Conservation (phyloP, 768 basidiomycete genomes). For the Erythrobasidium yunnanense region DNA sequence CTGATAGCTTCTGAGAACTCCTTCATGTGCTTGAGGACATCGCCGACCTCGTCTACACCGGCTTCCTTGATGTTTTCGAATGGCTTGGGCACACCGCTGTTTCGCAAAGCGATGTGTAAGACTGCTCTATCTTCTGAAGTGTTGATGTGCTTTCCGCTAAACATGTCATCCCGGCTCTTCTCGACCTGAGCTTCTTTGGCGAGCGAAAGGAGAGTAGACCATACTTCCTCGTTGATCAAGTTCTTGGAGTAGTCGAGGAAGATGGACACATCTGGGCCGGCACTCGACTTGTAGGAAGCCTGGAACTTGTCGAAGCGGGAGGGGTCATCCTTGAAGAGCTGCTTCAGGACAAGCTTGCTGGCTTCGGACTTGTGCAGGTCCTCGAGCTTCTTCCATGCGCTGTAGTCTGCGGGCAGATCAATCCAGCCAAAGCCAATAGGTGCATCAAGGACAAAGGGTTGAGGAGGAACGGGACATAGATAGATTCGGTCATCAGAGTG, state of each 20-base stretch:
- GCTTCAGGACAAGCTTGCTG: conserved; percentile 68
- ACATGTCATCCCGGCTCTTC: conserved; percentile 79
- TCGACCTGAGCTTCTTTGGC: conserved; percentile 79
- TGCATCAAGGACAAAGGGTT: not conserved
- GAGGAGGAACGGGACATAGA: not conserved
- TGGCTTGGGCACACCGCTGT: conserved; percentile 43
- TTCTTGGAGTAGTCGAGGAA: conserved; percentile 97
- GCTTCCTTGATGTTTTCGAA: conserved; percentile 57
- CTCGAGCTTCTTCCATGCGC: conserved; percentile 84
- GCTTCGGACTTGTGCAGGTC: conserved; percentile 62
- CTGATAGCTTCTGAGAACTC: conserved; percentile 74
- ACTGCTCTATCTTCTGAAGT: conserved; percentile 96
- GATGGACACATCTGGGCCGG: conserved; percentile 59
- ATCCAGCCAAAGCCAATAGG: not conserved
- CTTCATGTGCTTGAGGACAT: conserved; percentile 81
- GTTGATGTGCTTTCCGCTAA: conserved; percentile 91
- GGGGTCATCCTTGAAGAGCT: conserved; percentile 83
- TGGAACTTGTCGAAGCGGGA: conserved; percentile 77
- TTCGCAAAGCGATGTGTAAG: conserved; percentile 81
- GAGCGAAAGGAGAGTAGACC: conserved; percentile 63
- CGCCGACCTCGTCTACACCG: conserved; percentile 69
- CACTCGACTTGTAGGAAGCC: conserved; percentile 52
- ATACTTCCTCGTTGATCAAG: conserved; percentile 74
- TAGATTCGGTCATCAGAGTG: not conserved
- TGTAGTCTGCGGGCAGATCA: not conserved